Evolutionary conservation across 1,139 yeast species (phyloP), one percentile per base, ranked within the genome.

Genomic region (Suhomyces maxii): DNA sequence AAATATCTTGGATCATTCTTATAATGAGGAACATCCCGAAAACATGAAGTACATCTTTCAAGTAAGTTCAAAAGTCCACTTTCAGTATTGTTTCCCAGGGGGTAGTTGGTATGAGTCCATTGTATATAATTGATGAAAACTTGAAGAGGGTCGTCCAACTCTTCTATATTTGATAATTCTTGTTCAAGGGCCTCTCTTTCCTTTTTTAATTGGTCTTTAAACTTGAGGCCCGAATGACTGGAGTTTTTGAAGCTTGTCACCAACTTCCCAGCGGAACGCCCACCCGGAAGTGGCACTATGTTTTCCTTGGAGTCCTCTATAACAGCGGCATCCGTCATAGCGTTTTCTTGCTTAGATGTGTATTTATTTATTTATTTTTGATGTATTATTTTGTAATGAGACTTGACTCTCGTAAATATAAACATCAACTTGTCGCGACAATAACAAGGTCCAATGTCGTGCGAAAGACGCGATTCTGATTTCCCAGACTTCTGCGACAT

Each of bases 1-100:
- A 93, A 67, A 61, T 88, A 91, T 42, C 97, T 68, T 0, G 90
- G 80, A 60, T 91, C 97, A 61, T 91, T 86, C 51, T 83, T 84
- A 63, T 90, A 91, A 53, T 79, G 81, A 1, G 68, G 63, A 26
- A 76, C 76, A 56, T 86, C 90, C 55, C 85, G 73, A 59, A 89
- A 89, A 53, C 75, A 74, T 33, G 83, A 77, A 0, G 96, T 83
- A 53, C 95, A 86, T 41, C 84, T 68, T 60, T 90, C 97, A 26
- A 90, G 69, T 6, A 88, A 63, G 23, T 68, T 73, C 14, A 89
- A 68, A 44, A 89, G 69, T 0, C 90, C 91, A 53, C 90, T 85
- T 36, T 84, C 86, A 3, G 76, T 71, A 8, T 79, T 78, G 23
- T 77, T 72, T 0, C 95, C 96, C 38, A 83, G 83, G 0, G 95